A percentile compares a stretch with the other conserved stretches of the same genome.
phyloP scores from a whole-genome alignment of 2,329 filamentous ascomycete genomes.

The Verticillium albo-atrum region DNA sequence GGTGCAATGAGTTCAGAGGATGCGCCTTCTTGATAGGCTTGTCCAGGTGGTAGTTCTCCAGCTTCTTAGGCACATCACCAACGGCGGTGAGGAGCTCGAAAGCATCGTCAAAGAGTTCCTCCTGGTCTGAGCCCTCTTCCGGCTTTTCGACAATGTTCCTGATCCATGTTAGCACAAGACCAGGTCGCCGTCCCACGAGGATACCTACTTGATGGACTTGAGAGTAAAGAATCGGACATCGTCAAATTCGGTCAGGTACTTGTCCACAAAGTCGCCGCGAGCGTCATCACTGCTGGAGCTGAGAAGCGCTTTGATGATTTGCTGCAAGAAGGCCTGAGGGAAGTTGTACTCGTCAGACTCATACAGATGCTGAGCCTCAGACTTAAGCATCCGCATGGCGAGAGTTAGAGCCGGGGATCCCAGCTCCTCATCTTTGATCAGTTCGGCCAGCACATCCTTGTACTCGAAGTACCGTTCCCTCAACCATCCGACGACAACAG shows the following conservation, averaged over 20 bases:
- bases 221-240: conserved; percentile 85
- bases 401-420: conserved; percentile 71
- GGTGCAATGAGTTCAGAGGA: conserved; percentile 56
- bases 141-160: conserved; percentile 25
- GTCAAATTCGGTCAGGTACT: conserved; percentile 74
- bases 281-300: conserved; percentile 52
- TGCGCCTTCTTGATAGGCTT: conserved; percentile 65
- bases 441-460: conserved; percentile 53
- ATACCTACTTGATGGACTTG: conserved; percentile 62
- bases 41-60: conserved; percentile 65
- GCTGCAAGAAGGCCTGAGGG: conserved; percentile 60
- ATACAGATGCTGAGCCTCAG: conserved; percentile 62
- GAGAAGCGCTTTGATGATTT: conserved; percentile 61
- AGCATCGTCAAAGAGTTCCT: conserved; percentile 48
- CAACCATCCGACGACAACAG: conserved; percentile 72
- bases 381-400: conserved; percentile 79
- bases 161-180: conserved; percentile 4
- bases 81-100: conserved; percentile 62
- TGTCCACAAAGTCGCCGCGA: conserved; percentile 70
- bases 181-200: neutral
- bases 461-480: conserved; percentile 71
- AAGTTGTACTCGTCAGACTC: conserved; percentile 64
- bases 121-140: conserved; percentile 14
- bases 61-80: conserved; percentile 66
- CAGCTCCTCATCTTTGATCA: conserved; percentile 59